A percentile compares a stretch with the other conserved stretches of the same genome.
phyloP scores from a whole-genome alignment of 2,329 filamentous ascomycete genomes.

The Pseudocercospora fijiensis region DNA sequence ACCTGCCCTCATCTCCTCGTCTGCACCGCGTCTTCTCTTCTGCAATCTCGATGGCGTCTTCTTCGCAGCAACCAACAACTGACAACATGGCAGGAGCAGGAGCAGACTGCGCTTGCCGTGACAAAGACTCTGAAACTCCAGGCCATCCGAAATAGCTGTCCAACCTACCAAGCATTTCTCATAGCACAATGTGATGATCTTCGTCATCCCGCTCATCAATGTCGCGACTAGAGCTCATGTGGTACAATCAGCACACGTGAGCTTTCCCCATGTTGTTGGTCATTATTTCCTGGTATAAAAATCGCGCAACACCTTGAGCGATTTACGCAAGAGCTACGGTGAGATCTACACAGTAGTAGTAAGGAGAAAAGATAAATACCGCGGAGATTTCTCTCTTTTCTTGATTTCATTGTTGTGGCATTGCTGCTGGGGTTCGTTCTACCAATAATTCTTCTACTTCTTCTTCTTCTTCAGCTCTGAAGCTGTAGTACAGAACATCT shows the following conservation, averaged over 20 bases:
- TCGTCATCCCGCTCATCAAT: conserved; percentile 1
- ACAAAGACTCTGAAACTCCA: neutral
- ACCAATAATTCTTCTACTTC: neutral
- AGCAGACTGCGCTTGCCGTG: neutral
- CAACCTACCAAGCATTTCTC: neutral
- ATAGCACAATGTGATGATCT: neutral
- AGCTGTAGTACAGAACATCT: neutral
- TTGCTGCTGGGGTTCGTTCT: conserved; percentile 4
- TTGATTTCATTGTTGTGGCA: neutral
- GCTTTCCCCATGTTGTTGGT: conserved; percentile 1
- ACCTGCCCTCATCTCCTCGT: neutral
- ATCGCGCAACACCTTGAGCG: conserved; percentile 7
- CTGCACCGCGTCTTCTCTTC: neutral
- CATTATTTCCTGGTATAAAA: no score
- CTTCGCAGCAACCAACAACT: neutral
- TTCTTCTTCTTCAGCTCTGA: neutral
- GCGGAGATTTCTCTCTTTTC: neutral
- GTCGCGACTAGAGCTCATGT: neutral
- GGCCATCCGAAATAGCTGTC: neutral
- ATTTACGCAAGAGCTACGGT: conserved; percentile 5
- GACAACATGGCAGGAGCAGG: neutral
- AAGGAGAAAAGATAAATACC: conserved; percentile 2
- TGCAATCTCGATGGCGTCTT: neutral
- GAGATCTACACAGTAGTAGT: neutral
- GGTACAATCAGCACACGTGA: neutral